A percentile compares a stretch with the other conserved stretches of the same genome.
Conservation (phyloP, 768 basidiomycete species). For the Podaxis sp. region DNA sequence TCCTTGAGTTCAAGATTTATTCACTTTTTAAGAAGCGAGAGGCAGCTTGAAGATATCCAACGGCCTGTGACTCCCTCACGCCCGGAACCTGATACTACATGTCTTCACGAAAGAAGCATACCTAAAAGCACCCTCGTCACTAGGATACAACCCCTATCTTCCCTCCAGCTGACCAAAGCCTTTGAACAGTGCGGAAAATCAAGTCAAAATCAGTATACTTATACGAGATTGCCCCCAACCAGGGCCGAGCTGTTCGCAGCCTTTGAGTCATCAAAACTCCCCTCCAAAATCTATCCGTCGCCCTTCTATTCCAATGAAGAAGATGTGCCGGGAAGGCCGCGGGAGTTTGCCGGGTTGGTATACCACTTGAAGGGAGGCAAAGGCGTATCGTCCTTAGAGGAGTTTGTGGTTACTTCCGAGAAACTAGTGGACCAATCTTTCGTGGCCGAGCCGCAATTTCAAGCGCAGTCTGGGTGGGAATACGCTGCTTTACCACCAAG, state of each 20-base stretch:
- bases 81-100: neutral
- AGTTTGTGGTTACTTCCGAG: constrained; percentile 46
- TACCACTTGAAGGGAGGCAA: constrained; percentile 70
- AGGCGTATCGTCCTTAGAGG: constrained; percentile 54
- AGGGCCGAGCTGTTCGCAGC: constrained; percentile 43
- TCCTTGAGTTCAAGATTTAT: neutral
- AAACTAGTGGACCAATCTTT: neutral
- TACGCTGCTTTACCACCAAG: constrained; percentile 73
- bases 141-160: constrained; percentile 12
- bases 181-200: constrained; percentile 27
- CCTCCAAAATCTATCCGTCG: constrained; percentile 65
- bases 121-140: neutral
- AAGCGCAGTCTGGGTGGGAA: constrained; percentile 67
- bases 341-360: constrained; percentile 79
- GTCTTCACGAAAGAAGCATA: neutral
- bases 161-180: constrained; percentile 28
- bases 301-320: constrained; percentile 74
- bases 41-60: neutral
- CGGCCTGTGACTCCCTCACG: neutral
- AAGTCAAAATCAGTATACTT: constrained; percentile 45
- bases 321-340: constrained; percentile 68
- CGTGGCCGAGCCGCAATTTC: constrained; percentile 12
- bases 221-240: constrained; percentile 51
- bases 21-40: neutral
- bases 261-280: constrained; percentile 47